These are phyloP conservation scores for Candida piceae DNA, from an alignment of 805 yeast species.

Conservation along the genomic window DNA sequence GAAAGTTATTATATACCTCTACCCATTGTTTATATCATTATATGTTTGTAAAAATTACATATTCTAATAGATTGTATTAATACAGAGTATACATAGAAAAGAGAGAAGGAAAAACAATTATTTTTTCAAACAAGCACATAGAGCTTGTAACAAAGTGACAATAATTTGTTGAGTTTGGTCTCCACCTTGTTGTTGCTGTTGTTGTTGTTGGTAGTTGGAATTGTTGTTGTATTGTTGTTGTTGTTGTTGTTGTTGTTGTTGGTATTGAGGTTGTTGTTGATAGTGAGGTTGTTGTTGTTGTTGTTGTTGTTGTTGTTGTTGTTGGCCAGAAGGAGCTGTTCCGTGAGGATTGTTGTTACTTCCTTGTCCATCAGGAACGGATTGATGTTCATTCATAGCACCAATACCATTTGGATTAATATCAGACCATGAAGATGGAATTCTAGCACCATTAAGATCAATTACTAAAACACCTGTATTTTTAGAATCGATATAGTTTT, in stretches of 20 bases:
- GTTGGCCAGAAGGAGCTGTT: slow-evolving; percentile 1
- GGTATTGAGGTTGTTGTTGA: slow-evolving; percentile 24
- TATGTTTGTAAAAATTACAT: too few relatives aligned
- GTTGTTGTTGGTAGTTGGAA: slow-evolving; percentile 26
- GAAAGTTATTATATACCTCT: too few relatives aligned
- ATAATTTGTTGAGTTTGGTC: slow-evolving; percentile 5
- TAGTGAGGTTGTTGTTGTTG: slow-evolving; percentile 17
- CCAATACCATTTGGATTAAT: slow-evolving; percentile 29
- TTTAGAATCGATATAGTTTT: slow-evolving; percentile 55
- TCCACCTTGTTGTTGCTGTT: slow-evolving; percentile 16
- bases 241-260: slow-evolving; percentile 25
- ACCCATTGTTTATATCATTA: too few relatives aligned
- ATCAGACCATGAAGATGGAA: slow-evolving; percentile 35
- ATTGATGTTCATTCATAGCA: slow-evolving; percentile 27
- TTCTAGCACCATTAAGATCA: slow-evolving; percentile 46
- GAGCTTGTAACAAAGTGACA: slow-evolving; percentile 4
- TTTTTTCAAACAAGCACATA: slow-evolving; percentile 7
- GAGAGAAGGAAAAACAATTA: too few relatives aligned
- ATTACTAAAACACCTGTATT: slow-evolving; percentile 80
- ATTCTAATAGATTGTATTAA: too few relatives aligned
- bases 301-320: slow-evolving; percentile 8
- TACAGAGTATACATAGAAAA: too few relatives aligned
- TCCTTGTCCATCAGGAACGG: slow-evolving; percentile 18
- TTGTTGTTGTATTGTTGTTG: slow-evolving; percentile 28
- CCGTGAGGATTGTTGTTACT: slow-evolving; percentile 1